Conservation (phyloP, 371 early-diverging fungal species). For the Mortierella sp. region DNA sequence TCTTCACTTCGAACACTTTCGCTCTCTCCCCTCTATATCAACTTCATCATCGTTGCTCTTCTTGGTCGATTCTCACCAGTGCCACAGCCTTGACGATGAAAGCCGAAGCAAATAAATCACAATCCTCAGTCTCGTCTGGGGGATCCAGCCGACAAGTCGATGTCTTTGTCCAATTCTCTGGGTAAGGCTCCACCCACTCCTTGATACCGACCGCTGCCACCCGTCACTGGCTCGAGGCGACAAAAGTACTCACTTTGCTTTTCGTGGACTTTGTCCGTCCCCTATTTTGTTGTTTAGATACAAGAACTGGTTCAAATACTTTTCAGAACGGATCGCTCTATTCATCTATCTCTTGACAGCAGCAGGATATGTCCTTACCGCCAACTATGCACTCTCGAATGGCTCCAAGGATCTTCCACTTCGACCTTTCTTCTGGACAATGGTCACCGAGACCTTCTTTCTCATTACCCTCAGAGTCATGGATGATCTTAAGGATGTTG, state of each 20-base stretch:
- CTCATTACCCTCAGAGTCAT: constrained; percentile 49
- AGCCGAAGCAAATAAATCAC: constrained; percentile 28
- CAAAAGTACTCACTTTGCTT: not conserved
- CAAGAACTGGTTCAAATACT: constrained; percentile 51
- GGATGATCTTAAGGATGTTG: constrained; percentile 52
- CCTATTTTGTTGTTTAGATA: constrained; percentile 16
- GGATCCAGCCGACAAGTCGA: constrained; percentile 47
- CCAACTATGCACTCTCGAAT: constrained; percentile 38
- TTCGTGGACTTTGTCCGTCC: not conserved
- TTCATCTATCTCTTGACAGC: constrained; percentile 45
- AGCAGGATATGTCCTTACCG: constrained; percentile 50
- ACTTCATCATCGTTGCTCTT: not conserved
- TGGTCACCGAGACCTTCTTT: constrained; percentile 43
- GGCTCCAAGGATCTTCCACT: constrained; percentile 32
- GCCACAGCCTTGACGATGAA: constrained; percentile 20
- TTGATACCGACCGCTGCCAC: not conserved
- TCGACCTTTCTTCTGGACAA: constrained; percentile 42
- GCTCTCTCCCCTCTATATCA: not conserved
- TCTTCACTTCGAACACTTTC: constrained; percentile 3
- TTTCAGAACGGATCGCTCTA: constrained; percentile 41
- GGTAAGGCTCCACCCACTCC: constrained; percentile 12
- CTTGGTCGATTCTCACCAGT: not conserved
- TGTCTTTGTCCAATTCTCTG: constrained; percentile 52
- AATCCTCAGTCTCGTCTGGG: constrained; percentile 21
- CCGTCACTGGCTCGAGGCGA: not conserved